Evolutionary conservation across 768 basidiomycete species (phyloP), one percentile per base, ranked within the genome.

Genomic region (Epithele typhae): DNA sequence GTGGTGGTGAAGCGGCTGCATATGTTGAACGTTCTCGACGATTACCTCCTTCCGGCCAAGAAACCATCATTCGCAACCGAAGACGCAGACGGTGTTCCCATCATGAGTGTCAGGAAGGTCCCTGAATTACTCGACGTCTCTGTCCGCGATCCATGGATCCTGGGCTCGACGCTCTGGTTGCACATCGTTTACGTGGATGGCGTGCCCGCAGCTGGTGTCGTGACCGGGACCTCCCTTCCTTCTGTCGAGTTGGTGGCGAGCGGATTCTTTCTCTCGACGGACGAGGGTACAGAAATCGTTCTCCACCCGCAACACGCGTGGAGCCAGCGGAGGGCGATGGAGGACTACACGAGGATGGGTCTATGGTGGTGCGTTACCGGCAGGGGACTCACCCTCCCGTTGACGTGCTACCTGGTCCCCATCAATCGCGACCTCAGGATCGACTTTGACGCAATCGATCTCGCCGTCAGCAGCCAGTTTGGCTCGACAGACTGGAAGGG

Each of bases 41-140:
- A 92, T 46, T 83, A 87, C 58, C 74, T 95, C 2, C 72, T 92
- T 9, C 92, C 92, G 0, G 69, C 76, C n/a, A 73, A 80, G 12
- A 73, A 72, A 36, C 64, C 75, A 23, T 77, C 71, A 4, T 71
- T 69, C 24, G 72, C 68, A 18, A 69, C 74, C 23, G 71, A 77
- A 43, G 81, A 83, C 53, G 71, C 73, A 0, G 79, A 84, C 41
- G 80, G 75, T 12, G 59, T 67, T 22, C 61, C 59, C 3, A 65
- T 76, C 27, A 51, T 55, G n/a, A 68, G 76, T 46, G 62, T 77
- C 45, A 68, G 66, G 35, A 60, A 69, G 34, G 57, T 83, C 0
- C 77, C 81, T 8, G 66, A 68, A 15, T 72, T 76, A 48, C 74
- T 90, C 72, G 64, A 71, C n/a, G 79, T 84, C 6, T 37, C 62